Evolutionary conservation across 2,329 filamentous ascomycete species (phyloP).

Genomic region (Diaporthe citriasiana): DNA sequence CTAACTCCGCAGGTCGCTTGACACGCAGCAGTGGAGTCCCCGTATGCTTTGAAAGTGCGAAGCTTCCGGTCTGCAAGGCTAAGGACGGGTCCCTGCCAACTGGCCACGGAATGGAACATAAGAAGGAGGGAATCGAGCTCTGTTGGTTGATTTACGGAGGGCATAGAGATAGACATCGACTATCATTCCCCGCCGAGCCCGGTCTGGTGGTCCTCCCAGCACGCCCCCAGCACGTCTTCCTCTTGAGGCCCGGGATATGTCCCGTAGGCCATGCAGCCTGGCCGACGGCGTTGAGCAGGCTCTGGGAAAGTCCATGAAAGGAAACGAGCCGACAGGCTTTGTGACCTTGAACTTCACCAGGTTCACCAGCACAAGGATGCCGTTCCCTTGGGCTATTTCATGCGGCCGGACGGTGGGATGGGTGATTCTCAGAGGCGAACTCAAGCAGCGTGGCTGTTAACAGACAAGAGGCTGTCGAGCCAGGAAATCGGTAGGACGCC

Average conservation of each 20-base stretch:
- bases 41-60: slow-evolving; percentile 4
- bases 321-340: not conserved
- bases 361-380: slow-evolving; percentile 31
- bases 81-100: slow-evolving; percentile 31
- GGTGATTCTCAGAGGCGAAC: not conserved
- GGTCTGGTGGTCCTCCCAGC: slow-evolving; percentile 8
- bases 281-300: slow-evolving; percentile 41
- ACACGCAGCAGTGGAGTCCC: slow-evolving; percentile 22
- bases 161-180: slow-evolving; percentile 27
- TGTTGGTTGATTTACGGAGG: slow-evolving; percentile 42
- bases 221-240: not conserved
- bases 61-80: slow-evolving; percentile 3
- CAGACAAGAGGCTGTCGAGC: slow-evolving; percentile 9
- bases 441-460: slow-evolving; percentile 12
- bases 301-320: not conserved
- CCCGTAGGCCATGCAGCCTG: slow-evolving; percentile 38
- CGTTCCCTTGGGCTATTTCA: slow-evolving; percentile 25
- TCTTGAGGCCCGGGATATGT: slow-evolving; percentile 19
- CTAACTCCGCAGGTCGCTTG: slow-evolving; percentile 14
- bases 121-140: slow-evolving; percentile 29
- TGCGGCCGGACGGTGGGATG: slow-evolving; percentile 18
- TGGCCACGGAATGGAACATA: slow-evolving; percentile 33
- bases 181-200: slow-evolving; percentile 32
- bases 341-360: not conserved
- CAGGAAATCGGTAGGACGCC: slow-evolving; percentile 9